These are phyloP conservation scores for Mycena pura DNA, from an alignment of 768 basidiomycete species.

Conservation along the genomic window DNA sequence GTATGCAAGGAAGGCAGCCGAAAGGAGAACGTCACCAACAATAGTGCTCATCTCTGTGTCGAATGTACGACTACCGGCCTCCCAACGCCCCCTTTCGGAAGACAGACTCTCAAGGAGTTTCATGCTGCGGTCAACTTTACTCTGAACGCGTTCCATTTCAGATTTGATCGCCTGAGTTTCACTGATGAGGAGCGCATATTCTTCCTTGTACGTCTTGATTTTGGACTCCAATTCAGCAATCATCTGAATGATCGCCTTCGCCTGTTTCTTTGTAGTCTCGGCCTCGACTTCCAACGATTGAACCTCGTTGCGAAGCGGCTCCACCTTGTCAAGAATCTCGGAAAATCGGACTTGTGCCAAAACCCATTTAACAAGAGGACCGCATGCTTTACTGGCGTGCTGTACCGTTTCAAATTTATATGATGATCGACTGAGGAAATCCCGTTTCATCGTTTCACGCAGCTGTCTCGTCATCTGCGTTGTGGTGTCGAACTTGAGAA, in stretches of 20 bases:
- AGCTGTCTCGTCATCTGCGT: conserved; percentile 88
- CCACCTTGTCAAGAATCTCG: conserved; percentile 96
- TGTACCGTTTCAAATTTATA: conserved; percentile 97
- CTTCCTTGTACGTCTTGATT: conserved; percentile 94
- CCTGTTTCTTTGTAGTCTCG: conserved; percentile 94
- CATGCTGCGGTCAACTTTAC: conserved; percentile 97
- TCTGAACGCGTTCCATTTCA: conserved; percentile 98
- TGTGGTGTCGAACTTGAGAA: conserved; percentile 94
- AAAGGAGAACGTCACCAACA: conserved; percentile 94
- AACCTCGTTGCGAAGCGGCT: conserved; percentile 95
- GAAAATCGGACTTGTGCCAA: conserved; percentile 97
- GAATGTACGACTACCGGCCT: conserved; percentile 92
- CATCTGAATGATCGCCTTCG: conserved; percentile 86
- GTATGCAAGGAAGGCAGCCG: conserved; percentile 96
- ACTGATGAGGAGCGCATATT: conserved; percentile 95
- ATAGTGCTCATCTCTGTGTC: conserved; percentile 99
- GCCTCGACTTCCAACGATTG: conserved; percentile 92
- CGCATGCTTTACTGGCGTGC: conserved; percentile 95
- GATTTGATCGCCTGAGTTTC: conserved; percentile 96
- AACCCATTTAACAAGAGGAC: conserved; percentile 98
- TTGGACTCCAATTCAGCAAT: conserved; percentile 92
- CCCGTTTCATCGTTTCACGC: conserved; percentile 90
- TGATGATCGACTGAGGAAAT: conserved; percentile 88
- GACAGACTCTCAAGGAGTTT: conserved; percentile 92
- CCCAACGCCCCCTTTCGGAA: conserved; percentile 94